Evolutionary conservation across 148 eudicot species (phyloP), one percentile per base, ranked within the genome.

Genomic region (Drosera capensis): DNA sequence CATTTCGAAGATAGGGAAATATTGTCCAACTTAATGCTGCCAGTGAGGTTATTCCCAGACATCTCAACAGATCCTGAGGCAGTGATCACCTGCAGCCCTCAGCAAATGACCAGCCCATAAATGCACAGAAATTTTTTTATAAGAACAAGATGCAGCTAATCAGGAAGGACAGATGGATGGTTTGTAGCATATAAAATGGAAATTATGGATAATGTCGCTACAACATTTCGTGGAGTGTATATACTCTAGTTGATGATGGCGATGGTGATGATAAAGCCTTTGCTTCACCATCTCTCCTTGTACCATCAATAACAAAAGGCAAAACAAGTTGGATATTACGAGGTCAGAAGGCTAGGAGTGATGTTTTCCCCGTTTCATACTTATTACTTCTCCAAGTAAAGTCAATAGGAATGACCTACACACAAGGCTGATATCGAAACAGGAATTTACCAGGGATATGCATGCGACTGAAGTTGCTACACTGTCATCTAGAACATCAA

Each of bases 61-160:
- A 87, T 64, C 60, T 70, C 74, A 26, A 82, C 78, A 70, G 48
- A 68, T 29, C 75, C 79, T 36, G 96, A 77, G 70, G 73, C 65
- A 25, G 58, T 67, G 43, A 75, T 46, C 45, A 40, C 67, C 96
- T 87, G 81, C 57, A 55, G 2, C 20, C 47, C 23, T 30, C 51
- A 54, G 40, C 46, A 40, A 43, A 55, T 7, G 17, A 45, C 2
- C 34, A 55, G 16, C 13, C 14, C 3, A 3, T 4, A 19, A 15
- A 19, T 4, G 49, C 12, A 18, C 17, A 36, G 49, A 29, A 29
- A 7, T 5, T 29, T 5, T 12, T 29, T 5, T 29, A 29, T 5
- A 7, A 34, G 14, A 34, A 7, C 38, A 41, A 2, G 7, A 41
- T 41, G 14, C 0, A 37, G 18, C 43, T 39, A 39, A 7, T 15